phyloP scores from a whole-genome alignment of 106 monocot genomes.

The Alisma plantagoaquatica region DNA sequence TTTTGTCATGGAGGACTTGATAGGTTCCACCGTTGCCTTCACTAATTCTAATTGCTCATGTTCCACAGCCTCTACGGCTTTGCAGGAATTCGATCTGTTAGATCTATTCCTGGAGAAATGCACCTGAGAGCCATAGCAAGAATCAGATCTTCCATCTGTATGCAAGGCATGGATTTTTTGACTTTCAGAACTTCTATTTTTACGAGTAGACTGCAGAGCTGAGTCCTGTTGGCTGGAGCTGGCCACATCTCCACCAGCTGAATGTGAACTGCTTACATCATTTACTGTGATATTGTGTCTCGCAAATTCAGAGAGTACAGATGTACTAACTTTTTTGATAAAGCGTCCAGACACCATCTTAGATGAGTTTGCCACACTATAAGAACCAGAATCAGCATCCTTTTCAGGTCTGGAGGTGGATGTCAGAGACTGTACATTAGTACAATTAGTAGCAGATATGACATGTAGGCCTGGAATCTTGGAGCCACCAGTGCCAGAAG shows the following conservation, averaged over 20 bases:
- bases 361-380: conserved; percentile 16
- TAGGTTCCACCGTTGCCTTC: too few relatives aligned
- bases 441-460: conserved; percentile 15
- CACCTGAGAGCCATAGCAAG: too few relatives aligned
- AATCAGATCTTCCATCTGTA: too few relatives aligned
- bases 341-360: conserved; percentile 20
- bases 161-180: too few relatives aligned
- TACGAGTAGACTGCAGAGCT: too few relatives aligned
- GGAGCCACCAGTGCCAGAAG: conserved; percentile 5
- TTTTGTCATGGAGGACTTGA: too few relatives aligned
- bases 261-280: conserved; percentile 5
- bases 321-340: conserved; percentile 20
- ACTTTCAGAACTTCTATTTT: too few relatives aligned
- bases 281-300: conserved; percentile 13
- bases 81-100: too few relatives aligned
- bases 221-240: too few relatives aligned
- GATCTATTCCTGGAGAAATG: too few relatives aligned
- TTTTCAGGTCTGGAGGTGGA: conserved; percentile 1
- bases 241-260: conserved; percentile 10
- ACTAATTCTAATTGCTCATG: background rate
- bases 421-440: conserved; percentile 11
- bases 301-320: conserved; percentile 29
- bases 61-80: too few relatives aligned
- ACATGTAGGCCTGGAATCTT: conserved; percentile 13
- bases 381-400: conserved; percentile 4